Base-by-base conservation (phyloP, 2,329 filamentous ascomycete species). In the Pestalotiopsis sp. region DNA sequence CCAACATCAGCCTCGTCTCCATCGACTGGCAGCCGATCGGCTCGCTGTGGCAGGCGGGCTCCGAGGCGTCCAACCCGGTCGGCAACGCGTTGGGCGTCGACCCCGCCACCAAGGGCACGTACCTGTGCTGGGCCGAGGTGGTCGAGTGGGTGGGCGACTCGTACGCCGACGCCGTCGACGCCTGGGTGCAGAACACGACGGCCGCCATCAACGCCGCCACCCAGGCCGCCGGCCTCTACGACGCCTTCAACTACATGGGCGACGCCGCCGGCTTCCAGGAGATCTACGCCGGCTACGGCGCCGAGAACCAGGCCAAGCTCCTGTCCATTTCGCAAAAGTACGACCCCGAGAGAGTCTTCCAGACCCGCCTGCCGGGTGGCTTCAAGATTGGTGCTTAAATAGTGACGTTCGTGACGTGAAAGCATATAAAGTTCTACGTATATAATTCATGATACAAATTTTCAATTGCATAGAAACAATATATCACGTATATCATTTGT, bases 181-280 rank as follows among this genome's bases (percentile, higher is more conserved):
- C 67, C 59, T 70, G 68, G 68, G 70, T 68, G 14, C 68, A 72
- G 64, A 72, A 69, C 14, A 73, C 75, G 13, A 69, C 73, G 14
- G 58, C 69, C 2, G 68, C 74, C 9, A 74, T 75, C 49, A 69
- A 75, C 45, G 68, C 68, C 4, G 73, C 72, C 25, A 72, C 76
- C n/a, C 66, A 68, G 40, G 72, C 74, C 73, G 74, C 78, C 6
- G 78, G 80, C 27, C 73, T 81, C 1, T 78, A 78, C 60, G 75
- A 78, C 17, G 78, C 79, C 13, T 82, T 81, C 70, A 80, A 83
- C 72, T 85, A 81, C 71, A 73, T 82, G 57, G 80, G 81, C 68
- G 81, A 83, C 65, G 78, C 79, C 3, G 75, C 77, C 27, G 68
- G 69, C 9, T 75, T 77, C 52, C 80, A 85, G 79, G 74, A 78